A percentile compares a stretch with the other conserved stretches of the same genome.
Evolutionary conservation across 78 protist genomes (phyloP).

Genomic region (Pigoraptor vietnamica): DNA sequence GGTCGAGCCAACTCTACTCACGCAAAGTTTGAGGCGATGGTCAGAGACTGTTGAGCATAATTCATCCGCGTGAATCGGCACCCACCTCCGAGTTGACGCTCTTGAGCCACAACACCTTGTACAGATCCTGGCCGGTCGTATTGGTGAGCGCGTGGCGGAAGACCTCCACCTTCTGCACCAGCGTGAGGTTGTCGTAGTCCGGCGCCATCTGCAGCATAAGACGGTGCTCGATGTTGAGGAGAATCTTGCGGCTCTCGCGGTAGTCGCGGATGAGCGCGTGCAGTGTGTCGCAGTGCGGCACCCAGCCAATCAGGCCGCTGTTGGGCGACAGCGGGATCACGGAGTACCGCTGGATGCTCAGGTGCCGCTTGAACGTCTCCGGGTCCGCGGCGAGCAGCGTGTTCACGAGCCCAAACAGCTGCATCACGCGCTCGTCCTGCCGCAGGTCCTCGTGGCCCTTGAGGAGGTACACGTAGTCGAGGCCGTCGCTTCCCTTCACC

Average conservation of each 20-base stretch:
- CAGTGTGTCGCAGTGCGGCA: conserved; percentile 64
- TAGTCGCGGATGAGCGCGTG: conserved; percentile 56
- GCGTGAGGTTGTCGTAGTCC: conserved; percentile 84
- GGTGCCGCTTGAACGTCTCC: conserved; percentile 44
- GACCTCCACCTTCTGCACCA: conserved; percentile 92
- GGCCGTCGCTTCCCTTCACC: conserved; percentile 83
- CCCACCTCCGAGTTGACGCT: conserved; percentile 63
- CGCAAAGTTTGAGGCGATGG: background rate
- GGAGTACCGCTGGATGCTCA: conserved; percentile 37
- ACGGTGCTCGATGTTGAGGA: conserved; percentile 73
- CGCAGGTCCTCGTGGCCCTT: conserved; percentile 96
- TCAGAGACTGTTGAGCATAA: no score
- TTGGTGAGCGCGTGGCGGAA: conserved; percentile 79
- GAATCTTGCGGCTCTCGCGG: conserved; percentile 58
- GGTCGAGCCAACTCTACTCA: conserved; percentile 62
- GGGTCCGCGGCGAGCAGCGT: conserved; percentile 73
- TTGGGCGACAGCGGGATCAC: conserved; percentile 83
- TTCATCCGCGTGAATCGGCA: no score
- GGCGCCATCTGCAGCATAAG: conserved; percentile 90
- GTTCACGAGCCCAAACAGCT: conserved; percentile 97
- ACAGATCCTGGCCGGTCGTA: conserved; percentile 91
- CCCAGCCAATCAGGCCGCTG: conserved; percentile 82
- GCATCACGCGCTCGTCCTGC: conserved; percentile 96
- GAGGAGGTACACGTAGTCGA: conserved; percentile 78
- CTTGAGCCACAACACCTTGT: conserved; percentile 88